Evolutionary conservation across 352 stramenopile genomes (phyloP), one percentile per base, ranked within the genome.

Genomic region (Pythium aristosporum): DNA sequence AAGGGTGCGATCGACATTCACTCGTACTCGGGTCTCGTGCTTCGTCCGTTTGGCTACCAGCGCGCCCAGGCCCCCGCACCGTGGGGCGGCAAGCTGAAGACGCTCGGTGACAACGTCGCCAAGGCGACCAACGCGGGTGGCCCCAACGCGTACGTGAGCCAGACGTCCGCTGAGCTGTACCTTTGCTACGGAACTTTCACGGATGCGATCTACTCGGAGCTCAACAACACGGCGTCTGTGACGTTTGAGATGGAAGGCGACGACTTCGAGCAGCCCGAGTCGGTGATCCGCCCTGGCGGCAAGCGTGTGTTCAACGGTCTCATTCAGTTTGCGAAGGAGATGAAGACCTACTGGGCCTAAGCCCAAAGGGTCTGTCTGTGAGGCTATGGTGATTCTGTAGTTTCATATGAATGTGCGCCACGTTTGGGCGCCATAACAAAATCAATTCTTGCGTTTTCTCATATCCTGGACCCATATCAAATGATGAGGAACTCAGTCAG

Each of bases 191-290:
- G 71, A 10, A 71, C 68, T 16, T 78, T 78, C 65, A 67, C 55
- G 30, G 71, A 78, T 39, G 65, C 53, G 25, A 48, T 78, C 42
- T 78, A 58, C 50, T 66, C 57, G 20, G 57, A 67, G 6, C 62
- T 76, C 21, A 69, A 75, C 56, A 76, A 74, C 44, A 69, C 72
- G 15, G 66, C 65, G 37, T 67, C 61, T 5, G 53, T 79, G 12
- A 79, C 68, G 43, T 72, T 79, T 50, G 72, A 79, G 57, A 65
- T 79, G 65, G 63, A 75, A 41, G 72, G 72, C 61, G 58, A 56
- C 23, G 56, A 42, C 61, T 79, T 79, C 20, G 58, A 71, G 3
- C 63, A 64, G 32, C 34, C 53, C 32, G 62, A 71, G 37, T 66
- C 53, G 11, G 59, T 39, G 7, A 78, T 78, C 52, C 71, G 71